Percentiles rank a stretch among this genome's conserved stretches.
These are phyloP conservation scores for Choanephora cucurbitarum DNA, from an alignment of 371 early-diverging fungal genomes.

Conservation along the genomic window DNA sequence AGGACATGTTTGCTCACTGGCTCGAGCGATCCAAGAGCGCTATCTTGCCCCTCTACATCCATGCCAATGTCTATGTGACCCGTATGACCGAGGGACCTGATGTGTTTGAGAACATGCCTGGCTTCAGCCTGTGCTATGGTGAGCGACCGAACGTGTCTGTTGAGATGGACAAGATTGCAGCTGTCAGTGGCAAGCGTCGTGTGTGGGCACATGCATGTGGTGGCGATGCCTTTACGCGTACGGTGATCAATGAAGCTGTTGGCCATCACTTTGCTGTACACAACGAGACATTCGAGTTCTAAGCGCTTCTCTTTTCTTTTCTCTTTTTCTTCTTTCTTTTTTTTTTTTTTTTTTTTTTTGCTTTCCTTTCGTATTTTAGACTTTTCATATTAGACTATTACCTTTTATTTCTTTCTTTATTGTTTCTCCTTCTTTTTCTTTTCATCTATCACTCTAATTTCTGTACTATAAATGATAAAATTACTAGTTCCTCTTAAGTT, in stretches of 20 bases:
- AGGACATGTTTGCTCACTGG: constrained; percentile 37
- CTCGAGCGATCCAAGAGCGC: constrained; percentile 20
- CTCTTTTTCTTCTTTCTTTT: too few relatives aligned
- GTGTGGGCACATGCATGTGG: constrained; percentile 47
- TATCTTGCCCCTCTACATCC: constrained; percentile 25
- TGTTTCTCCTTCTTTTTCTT: too few relatives aligned
- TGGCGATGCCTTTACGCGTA: constrained; percentile 34
- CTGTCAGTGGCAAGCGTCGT: constrained; percentile 13
- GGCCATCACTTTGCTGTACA: constrained; percentile 32
- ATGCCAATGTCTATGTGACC: constrained; percentile 37
- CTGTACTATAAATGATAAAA: too few relatives aligned
- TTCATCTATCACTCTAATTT: too few relatives aligned
- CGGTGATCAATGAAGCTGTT: constrained; percentile 38
- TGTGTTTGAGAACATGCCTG: constrained; percentile 12
- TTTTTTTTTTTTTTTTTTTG: too few relatives aligned
- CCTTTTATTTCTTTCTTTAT: too few relatives aligned
- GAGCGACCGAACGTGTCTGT: constrained; percentile 24
- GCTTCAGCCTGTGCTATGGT: constrained; percentile 21
- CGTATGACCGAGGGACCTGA: constrained; percentile 22
- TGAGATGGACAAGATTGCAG: constrained; percentile 29
- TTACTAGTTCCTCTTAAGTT: too few relatives aligned
- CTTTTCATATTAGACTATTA: too few relatives aligned
- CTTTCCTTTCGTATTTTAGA: too few relatives aligned
- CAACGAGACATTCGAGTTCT: constrained; percentile 51
- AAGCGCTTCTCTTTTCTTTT: background rate